Base-by-base conservation (phyloP, 345 rosid species). In the Jatropha curcas region DNA sequence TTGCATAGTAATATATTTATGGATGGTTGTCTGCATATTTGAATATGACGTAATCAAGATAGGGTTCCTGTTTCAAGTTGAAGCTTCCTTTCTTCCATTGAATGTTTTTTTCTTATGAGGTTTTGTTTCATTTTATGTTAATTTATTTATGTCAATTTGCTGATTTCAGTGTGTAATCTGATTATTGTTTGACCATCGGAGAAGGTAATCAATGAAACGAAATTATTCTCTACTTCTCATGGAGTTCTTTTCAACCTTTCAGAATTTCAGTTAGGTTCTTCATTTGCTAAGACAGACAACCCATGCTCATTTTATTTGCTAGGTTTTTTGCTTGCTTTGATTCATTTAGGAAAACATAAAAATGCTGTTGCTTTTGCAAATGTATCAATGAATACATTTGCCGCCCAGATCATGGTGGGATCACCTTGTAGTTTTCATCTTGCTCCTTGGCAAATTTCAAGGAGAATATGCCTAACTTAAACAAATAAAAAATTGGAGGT, bases 1-100 rank as follows among this genome's bases (percentile, higher is more conserved):
- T 28, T 78, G 14, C 24, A 45, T 70, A 70, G 74, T 50, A 56
- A 64, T 52, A 37, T 61, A 2, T 48, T 70, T 30, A 27, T 33
- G 43, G 43, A 39, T 51, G 25, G 46, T 30, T 37, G 20, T 62
- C 31, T 58, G 5, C 13, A 22, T 14, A 9, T 20, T 55, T 37
- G 5, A 57, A 68, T 51, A n/a, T 37, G 52, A 69, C 28, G 37
- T 1, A 19, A 37, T 41, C 65, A 1, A 43, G 6, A 41, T 37
- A 35, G 22, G 52, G 27, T 70, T 25, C 30, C 4, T 39, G 41
- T 35, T 68, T 14, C 30, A 14, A 20, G 25, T 43, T 45, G 28
- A 52, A 25, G 16, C 6, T 59, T 31, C 66, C 11, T 27, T 43
- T 9, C 4, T 12, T 25, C 33, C 41, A 16, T 25, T 27, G 34